phyloP scores from a whole-genome alignment of 139 green algal genomes.

The Micractinium conductrix region DNA sequence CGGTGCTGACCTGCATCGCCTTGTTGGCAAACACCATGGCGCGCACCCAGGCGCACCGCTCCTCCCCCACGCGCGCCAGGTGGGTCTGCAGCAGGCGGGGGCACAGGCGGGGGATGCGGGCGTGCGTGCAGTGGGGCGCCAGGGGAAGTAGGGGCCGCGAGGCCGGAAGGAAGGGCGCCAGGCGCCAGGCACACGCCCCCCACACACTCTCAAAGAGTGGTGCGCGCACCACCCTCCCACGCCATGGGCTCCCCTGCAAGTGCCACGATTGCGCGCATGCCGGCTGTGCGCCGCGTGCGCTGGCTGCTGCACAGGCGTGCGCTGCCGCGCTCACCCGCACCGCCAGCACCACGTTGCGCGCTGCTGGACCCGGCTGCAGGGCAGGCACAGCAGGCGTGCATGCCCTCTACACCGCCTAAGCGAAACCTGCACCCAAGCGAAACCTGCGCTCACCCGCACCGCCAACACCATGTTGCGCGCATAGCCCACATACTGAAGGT shows the following conservation, averaged over 20 bases:
- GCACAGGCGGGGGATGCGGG: too few relatives aligned
- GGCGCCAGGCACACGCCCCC: too few relatives aligned
- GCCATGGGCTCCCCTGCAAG: too few relatives aligned
- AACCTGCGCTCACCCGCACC: conserved; percentile 35
- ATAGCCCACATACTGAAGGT: conserved; percentile 89
- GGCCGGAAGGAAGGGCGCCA: too few relatives aligned
- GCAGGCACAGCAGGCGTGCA: too few relatives aligned
- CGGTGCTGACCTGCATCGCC: conserved; percentile 67
- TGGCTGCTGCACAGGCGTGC: neutral
- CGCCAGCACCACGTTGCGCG: neutral
- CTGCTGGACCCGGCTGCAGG: neutral
- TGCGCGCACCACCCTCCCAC: too few relatives aligned
- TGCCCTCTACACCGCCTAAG: neutral
- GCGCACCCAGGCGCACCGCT: conserved; percentile 64
- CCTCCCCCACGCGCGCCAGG: conserved; percentile 56
- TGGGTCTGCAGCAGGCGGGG: conserved; percentile 46
- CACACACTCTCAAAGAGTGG: too few relatives aligned
- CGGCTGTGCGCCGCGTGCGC: too few relatives aligned
- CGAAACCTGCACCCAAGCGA: neutral
- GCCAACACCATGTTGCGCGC: conserved; percentile 83
- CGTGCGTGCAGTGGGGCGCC: too few relatives aligned
- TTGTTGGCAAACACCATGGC: conserved; percentile 83
- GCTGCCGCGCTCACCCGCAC: neutral
- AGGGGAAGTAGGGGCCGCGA: too few relatives aligned
- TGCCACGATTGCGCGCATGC: too few relatives aligned